Base-by-base conservation (phyloP, 148 eudicot species). In the Dianthus caryophyllus region DNA sequence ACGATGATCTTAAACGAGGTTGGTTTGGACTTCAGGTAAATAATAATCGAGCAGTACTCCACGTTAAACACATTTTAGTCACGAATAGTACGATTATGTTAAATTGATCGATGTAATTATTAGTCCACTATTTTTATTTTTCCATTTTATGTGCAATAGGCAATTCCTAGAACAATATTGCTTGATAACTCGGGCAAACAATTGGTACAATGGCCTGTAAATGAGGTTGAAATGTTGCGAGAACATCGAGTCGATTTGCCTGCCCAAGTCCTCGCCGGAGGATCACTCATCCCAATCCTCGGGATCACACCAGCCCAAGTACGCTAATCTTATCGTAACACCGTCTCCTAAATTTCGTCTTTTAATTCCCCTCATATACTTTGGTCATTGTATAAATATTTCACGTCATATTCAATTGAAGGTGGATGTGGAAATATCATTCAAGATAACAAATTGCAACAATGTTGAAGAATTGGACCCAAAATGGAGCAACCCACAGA, bases 11-110 rank as follows among this genome's bases (percentile, higher is more conserved):
- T 13, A 46, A 48, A 5, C 80, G 68, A 53, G 84, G 86, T 5
- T 85, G 89, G 89, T 70, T 79, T 13, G 85, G 88, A 20, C 55
- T 81, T 61, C 84, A 81, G 83, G 84, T 81, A 72, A 57, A n/a
- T n/a, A n/a, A n/a, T n/a, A n/a, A n/a, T n/a, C n/a, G n/a, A n/a
- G n/a, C n/a, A n/a, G n/a, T n/a, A n/a, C n/a, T n/a, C n/a, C n/a
- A n/a, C n/a, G n/a, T n/a, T n/a, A n/a, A n/a, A n/a, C n/a, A n/a
- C n/a, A n/a, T n/a, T n/a, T n/a, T n/a, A n/a, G n/a, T n/a, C n/a
- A n/a, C n/a, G n/a, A n/a, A n/a, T n/a, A n/a, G n/a, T n/a, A 33
- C 8, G 8, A 8, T 33, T 2, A 8, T 33, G 8, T 33, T 3
- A 2, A 33, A 8, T 33, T 33, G 39, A 33, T 33, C 39, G 8